These are phyloP conservation scores for Colletotrichum tropicale DNA, from an alignment of 2,329 filamentous ascomycete genomes.

Conservation along the genomic window DNA sequence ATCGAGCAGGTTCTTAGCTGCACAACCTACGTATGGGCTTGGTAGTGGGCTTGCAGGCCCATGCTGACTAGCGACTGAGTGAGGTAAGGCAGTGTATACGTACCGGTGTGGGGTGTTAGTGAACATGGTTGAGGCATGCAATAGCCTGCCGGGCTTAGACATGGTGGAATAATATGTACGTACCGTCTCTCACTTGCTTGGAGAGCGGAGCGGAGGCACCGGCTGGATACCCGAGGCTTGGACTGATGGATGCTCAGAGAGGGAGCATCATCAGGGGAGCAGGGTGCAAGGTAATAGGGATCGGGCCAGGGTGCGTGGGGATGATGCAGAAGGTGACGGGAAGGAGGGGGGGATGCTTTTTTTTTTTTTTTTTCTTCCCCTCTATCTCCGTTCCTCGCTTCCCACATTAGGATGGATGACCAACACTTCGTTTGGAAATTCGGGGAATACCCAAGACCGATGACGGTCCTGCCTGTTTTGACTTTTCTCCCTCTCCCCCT, in stretches of 20 bases:
- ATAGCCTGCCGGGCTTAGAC: neutral
- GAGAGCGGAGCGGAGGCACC: slow-evolving; percentile 9
- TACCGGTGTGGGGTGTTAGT: neutral
- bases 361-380: neutral
- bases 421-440: neutral
- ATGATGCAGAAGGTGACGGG: neutral
- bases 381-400: neutral
- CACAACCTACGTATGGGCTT: slow-evolving; percentile 12
- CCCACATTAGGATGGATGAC: neutral
- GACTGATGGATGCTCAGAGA: neutral
- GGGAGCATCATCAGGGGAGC: neutral
- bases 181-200: neutral
- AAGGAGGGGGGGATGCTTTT: neutral
- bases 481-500: neutral
- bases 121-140: neutral
- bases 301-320: neutral
- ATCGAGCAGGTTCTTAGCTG: neutral
- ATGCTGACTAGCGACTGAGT: neutral
- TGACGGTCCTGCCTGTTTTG: neutral
- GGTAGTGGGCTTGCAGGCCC: neutral
- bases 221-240: slow-evolving; percentile 12
- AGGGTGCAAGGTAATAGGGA: neutral
- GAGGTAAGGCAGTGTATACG: neutral
- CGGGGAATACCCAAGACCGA: neutral
- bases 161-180: neutral